Conservation (phyloP, 2,329 filamentous ascomycete species). For the Ambrosiella xylebori region DNA sequence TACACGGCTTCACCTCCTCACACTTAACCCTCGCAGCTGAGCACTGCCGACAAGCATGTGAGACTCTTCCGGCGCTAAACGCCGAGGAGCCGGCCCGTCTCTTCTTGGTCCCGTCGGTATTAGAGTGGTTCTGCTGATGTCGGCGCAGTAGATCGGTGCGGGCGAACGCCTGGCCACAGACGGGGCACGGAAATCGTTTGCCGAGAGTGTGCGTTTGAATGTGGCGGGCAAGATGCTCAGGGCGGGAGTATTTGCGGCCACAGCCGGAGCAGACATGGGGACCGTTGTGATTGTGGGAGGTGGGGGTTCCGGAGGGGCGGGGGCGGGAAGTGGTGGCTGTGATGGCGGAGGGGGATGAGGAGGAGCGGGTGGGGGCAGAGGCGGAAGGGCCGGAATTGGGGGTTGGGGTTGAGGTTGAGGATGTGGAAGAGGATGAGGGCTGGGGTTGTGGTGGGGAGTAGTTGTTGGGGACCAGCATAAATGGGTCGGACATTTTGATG, state of each 20-base stretch:
- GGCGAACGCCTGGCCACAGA: slow-evolving; percentile 37
- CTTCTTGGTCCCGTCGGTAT: slow-evolving; percentile 29
- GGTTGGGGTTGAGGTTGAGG: not conserved
- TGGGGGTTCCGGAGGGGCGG: slow-evolving; percentile 8
- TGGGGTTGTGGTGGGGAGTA: not conserved
- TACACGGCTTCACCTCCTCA: slow-evolving; percentile 36
- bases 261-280: slow-evolving; percentile 33
- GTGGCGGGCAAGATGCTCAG: slow-evolving; percentile 36
- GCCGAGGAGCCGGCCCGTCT: slow-evolving; percentile 28
- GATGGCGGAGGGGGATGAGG: not conserved
- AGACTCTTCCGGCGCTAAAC: slow-evolving; percentile 31
- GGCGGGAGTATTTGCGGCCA: slow-evolving; percentile 32
- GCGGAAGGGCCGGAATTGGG: not conserved
- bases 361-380: not conserved
- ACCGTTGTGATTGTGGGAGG: not conserved
- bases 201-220: slow-evolving; percentile 34
- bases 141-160: slow-evolving; percentile 36
- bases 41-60: slow-evolving; percentile 34
- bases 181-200: slow-evolving; percentile 30
- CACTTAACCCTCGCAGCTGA: slow-evolving; percentile 37
- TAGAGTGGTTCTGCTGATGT: slow-evolving; percentile 34
- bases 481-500: not conserved
- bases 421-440: not conserved
- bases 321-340: not conserved
- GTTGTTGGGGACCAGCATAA: not conserved